Percentiles rank a stretch among this genome's conserved stretches.
phyloP scores from a whole-genome alignment of 1,284 basidiomycete species.

The Trametes pubescens region DNA sequence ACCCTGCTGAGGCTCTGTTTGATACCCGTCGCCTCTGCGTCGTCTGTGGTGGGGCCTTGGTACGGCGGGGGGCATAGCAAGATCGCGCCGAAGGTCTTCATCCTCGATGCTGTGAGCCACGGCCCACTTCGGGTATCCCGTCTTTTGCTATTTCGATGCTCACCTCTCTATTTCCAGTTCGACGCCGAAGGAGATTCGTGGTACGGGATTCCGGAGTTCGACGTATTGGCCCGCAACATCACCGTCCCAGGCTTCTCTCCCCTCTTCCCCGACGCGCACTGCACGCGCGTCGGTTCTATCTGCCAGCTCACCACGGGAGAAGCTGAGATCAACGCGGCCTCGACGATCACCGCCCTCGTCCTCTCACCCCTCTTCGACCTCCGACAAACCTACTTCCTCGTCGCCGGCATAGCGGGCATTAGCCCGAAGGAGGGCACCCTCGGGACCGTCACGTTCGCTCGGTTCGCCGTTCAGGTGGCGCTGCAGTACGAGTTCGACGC shows the following conservation, averaged over 20 bases:
- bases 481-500: slow-evolving; percentile 57
- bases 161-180: slow-evolving; percentile 19
- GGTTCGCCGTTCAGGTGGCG: slow-evolving; percentile 54
- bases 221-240: slow-evolving; percentile 45
- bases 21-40: not conserved
- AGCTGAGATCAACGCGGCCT: slow-evolving; percentile 58
- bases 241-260: slow-evolving; percentile 52
- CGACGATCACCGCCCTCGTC: slow-evolving; percentile 48
- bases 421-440: slow-evolving; percentile 52
- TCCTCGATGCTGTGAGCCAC: slow-evolving; percentile 27
- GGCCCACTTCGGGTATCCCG: not conserved
- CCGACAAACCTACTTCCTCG: slow-evolving; percentile 54
- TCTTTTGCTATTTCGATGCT: not conserved
- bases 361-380: slow-evolving; percentile 51
- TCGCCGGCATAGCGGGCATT: slow-evolving; percentile 58
- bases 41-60: not conserved
- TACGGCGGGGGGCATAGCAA: not conserved
- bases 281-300: slow-evolving; percentile 47
- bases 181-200: slow-evolving; percentile 25
- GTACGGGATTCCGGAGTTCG: slow-evolving; percentile 38
- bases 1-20: not conserved
- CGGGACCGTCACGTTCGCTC: slow-evolving; percentile 52
- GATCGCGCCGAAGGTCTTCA: slow-evolving; percentile 31
- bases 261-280: slow-evolving; percentile 52
- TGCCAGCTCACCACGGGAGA: slow-evolving; percentile 50